phyloP scores from a whole-genome alignment of 345 rosid genomes.

The Sisymbrium altissimum region DNA sequence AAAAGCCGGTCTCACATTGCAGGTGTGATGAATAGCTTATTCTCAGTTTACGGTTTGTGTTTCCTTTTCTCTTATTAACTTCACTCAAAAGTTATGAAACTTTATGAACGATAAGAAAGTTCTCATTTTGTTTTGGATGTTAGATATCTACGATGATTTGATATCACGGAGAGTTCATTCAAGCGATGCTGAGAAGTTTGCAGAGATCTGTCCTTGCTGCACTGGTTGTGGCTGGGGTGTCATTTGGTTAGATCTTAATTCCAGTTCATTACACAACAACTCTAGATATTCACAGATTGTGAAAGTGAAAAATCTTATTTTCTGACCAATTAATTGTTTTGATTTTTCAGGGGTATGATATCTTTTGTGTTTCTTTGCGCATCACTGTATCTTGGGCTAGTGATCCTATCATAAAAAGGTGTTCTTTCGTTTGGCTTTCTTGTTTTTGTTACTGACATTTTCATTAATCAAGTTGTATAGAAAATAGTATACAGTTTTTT shows the following conservation, averaged over 20 bases:
- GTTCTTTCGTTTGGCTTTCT: not conserved
- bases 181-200: constrained; percentile 98
- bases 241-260: constrained; percentile 58
- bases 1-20: constrained; percentile 27
- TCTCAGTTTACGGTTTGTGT: constrained; percentile 82
- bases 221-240: constrained; percentile 95
- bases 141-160: constrained; percentile 91
- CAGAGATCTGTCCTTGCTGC: constrained; percentile 94
- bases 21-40: constrained; percentile 98
- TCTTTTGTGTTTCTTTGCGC: constrained; percentile 71
- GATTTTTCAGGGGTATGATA: constrained; percentile 88
- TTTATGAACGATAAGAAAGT: not conserved
- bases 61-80: not conserved
- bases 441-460: not conserved
- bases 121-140: not conserved
- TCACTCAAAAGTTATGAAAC: not conserved
- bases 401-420: constrained; percentile 58
- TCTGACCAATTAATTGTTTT: not conserved
- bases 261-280: not conserved
- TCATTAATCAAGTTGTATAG: not conserved
- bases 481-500: not conserved
- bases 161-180: constrained; percentile 89
- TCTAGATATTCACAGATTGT: not conserved
- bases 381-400: constrained; percentile 83
- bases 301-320: not conserved